Conservation (phyloP, 2,329 filamentous ascomycete species). For the Botrytis deweyae region DNA sequence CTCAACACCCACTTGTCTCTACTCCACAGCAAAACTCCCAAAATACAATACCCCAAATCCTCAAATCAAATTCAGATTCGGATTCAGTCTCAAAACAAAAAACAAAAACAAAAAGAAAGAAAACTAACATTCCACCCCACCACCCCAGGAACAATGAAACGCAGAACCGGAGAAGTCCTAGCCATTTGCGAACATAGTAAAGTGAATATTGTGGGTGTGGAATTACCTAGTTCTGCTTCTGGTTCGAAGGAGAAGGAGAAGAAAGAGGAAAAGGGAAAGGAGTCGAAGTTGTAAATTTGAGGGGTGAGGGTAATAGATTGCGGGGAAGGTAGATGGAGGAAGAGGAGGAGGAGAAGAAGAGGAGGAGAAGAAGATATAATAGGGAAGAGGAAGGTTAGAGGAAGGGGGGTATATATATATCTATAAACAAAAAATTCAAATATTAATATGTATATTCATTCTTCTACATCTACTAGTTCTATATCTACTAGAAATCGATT, state of each 20-base stretch:
- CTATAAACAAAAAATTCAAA: too few relatives aligned
- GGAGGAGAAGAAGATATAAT: too few relatives aligned
- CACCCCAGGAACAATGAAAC: slow-evolving; percentile 1
- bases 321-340: too few relatives aligned
- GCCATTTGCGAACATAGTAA: slow-evolving; percentile 9
- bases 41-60: background rate
- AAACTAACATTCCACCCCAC: background rate
- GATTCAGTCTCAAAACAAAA: too few relatives aligned
- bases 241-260: background rate
- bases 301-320: background rate
- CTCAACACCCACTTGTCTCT: background rate
- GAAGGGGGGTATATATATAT: too few relatives aligned
- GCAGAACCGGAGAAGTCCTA: background rate
- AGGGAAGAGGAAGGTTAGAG: too few relatives aligned
- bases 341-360: too few relatives aligned
- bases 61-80: too few relatives aligned
- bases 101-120: too few relatives aligned
- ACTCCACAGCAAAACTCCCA: background rate
- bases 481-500: too few relatives aligned
- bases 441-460: too few relatives aligned
- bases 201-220: background rate
- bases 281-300: background rate
- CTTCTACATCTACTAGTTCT: too few relatives aligned
- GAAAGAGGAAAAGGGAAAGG: background rate
- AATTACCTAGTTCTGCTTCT: background rate